A percentile compares a stretch with the other conserved stretches of the same genome.
Evolutionary conservation across 148 eudicot species (phyloP).

Genomic region (Polygonum aviculare): DNA sequence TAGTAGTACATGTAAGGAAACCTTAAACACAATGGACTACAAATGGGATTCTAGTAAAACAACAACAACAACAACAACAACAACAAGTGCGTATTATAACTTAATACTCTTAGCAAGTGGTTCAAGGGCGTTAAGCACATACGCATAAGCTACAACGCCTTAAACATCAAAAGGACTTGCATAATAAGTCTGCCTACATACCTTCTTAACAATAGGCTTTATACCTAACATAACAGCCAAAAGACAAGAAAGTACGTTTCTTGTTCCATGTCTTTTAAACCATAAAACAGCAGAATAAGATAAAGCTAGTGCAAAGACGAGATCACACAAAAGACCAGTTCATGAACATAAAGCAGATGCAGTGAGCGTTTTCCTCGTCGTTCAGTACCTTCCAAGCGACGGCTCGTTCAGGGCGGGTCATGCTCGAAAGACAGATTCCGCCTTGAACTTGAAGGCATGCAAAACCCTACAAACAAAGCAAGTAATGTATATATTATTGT

Average conservation of each 20-base stretch:
- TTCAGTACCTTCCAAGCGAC: conserved; percentile 91
- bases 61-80: no score
- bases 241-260: neutral
- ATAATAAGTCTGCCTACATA: neutral
- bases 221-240: neutral
- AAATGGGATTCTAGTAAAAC: neutral
- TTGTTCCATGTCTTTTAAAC: neutral
- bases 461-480: conserved; percentile 42
- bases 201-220: neutral
- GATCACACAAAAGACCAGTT: conserved; percentile 78
- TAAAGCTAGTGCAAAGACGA: neutral
- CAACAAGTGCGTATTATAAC: neutral
- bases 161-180: conserved; percentile 1
- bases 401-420: conserved; percentile 82
- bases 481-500: neutral
- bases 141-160: neutral
- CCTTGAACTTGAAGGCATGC: conserved; percentile 87
- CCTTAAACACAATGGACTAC: neutral
- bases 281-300: neutral
- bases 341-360: conserved; percentile 84
- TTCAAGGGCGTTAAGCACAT: neutral
- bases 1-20: neutral
- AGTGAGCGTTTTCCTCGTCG: conserved; percentile 72
- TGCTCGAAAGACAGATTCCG: conserved; percentile 77
- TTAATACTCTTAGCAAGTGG: neutral